Evolutionary conservation across 345 rosid genomes (phyloP).

Genomic region (Ceriops decandra): DNA sequence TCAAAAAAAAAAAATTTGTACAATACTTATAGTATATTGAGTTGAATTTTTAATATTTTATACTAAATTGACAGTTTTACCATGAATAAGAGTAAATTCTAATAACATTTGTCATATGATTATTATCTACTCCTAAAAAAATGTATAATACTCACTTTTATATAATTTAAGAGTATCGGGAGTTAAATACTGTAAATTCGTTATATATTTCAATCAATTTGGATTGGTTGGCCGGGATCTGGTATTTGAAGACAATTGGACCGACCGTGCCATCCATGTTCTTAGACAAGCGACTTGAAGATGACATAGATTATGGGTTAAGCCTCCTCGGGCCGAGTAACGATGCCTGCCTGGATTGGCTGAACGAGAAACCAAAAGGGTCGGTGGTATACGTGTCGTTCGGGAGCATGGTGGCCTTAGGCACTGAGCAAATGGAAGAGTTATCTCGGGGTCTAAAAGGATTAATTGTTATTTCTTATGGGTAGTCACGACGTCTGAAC

Average conservation of each 20-base stretch:
- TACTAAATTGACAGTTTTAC: too few species aligned
- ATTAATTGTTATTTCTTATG: slow-evolving; percentile 26
- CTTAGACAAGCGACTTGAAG: slow-evolving; percentile 29
- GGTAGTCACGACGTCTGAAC: slow-evolving; percentile 23
- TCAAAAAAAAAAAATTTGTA: too few species aligned
- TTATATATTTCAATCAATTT: neutral
- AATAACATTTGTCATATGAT: too few species aligned
- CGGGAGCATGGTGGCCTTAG: slow-evolving; percentile 27
- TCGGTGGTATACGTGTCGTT: slow-evolving; percentile 35
- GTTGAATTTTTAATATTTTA: too few species aligned
- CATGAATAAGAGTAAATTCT: too few species aligned
- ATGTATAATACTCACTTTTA: too few species aligned
- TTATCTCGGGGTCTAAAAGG: slow-evolving; percentile 18
- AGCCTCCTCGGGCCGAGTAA: slow-evolving; percentile 23
- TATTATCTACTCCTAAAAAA: too few species aligned
- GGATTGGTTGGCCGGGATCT: slow-evolving; percentile 26
- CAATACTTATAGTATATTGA: too few species aligned
- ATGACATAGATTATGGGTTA: slow-evolving; percentile 28
- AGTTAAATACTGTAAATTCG: too few species aligned
- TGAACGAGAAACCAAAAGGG: slow-evolving; percentile 15
- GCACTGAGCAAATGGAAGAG: slow-evolving; percentile 23
- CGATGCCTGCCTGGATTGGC: slow-evolving; percentile 20
- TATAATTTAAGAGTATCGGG: too few species aligned
- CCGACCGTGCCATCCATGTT: slow-evolving; percentile 38
- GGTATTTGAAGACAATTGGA: slow-evolving; percentile 28